Evolutionary conservation across 768 basidiomycete genomes (phyloP).

Genomic region (Tylopilus sp.): DNA sequence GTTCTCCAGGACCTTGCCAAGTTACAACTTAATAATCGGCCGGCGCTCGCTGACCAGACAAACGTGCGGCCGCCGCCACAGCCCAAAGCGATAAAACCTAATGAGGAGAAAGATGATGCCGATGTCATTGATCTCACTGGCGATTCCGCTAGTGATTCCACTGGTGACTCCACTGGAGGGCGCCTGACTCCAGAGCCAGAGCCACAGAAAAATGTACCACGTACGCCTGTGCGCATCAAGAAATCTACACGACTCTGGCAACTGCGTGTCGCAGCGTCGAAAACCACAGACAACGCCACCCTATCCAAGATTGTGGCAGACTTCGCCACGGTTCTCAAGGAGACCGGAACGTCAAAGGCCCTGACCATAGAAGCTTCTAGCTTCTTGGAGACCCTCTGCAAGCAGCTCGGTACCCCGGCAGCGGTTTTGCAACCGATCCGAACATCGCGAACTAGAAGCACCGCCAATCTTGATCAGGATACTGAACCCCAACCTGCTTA

Average conservation of each 20-base stretch:
- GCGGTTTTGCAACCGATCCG: slow-evolving; percentile 54
- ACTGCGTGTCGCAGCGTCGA: slow-evolving; percentile 41
- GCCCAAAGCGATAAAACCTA: slow-evolving; percentile 33
- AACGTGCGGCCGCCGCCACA: slow-evolving; percentile 43
- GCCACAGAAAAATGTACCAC: slow-evolving; percentile 18
- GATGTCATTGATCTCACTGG: slow-evolving; percentile 48
- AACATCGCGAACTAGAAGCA: slow-evolving; percentile 39
- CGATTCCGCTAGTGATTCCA: slow-evolving; percentile 41
- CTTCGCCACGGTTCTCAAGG: slow-evolving; percentile 55
- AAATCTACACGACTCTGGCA: slow-evolving; percentile 49
- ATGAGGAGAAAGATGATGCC: slow-evolving; percentile 11
- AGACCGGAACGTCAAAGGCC: slow-evolving; percentile 61
- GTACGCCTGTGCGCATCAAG: slow-evolving; percentile 32
- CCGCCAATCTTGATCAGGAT: slow-evolving; percentile 39
- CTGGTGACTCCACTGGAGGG: slow-evolving; percentile 33
- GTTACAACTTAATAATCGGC: slow-evolving; percentile 51
- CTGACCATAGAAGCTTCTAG: slow-evolving; percentile 68
- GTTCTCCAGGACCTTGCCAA: slow-evolving; percentile 59
- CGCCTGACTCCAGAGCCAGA: slow-evolving; percentile 24
- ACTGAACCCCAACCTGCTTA: slow-evolving; percentile 44
- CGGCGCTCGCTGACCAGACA: slow-evolving; percentile 49
- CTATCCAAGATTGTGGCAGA: slow-evolving; percentile 55
- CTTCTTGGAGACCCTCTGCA: slow-evolving; percentile 67
- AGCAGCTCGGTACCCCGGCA: slow-evolving; percentile 68
- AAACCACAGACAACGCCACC: slow-evolving; percentile 51